Conservation (phyloP, 1,284 basidiomycete species). For the Trichosporon asahii region DNA sequence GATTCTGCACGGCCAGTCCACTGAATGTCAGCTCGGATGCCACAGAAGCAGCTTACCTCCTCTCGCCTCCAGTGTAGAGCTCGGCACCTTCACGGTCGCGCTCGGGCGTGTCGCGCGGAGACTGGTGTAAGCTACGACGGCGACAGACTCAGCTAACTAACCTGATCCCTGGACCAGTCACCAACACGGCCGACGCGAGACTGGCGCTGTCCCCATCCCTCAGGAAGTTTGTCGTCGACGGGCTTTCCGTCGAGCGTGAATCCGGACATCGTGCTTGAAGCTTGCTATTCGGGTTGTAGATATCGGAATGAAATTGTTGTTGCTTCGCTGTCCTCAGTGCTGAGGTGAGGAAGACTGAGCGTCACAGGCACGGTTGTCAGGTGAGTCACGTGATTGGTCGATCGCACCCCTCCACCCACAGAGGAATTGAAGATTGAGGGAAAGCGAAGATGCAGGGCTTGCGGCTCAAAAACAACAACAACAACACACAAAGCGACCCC, state of each 20-base stretch:
- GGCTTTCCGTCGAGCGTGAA: slow-evolving; percentile 36
- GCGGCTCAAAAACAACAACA: not conserved
- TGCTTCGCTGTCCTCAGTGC: not conserved
- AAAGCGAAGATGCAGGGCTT: not conserved
- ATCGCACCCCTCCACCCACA: not conserved
- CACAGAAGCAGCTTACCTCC: slow-evolving; percentile 46
- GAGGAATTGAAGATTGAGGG: not conserved
- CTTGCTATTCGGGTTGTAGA: not conserved
- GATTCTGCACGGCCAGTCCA: slow-evolving; percentile 86
- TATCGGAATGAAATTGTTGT: not conserved
- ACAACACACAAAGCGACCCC: not conserved
- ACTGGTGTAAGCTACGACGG: not conserved
- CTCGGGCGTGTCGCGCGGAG: slow-evolving; percentile 32
- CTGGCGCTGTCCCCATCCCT: slow-evolving; percentile 42
- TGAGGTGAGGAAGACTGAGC: not conserved
- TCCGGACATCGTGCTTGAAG: slow-evolving; percentile 4
- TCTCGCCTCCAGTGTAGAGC: slow-evolving; percentile 65
- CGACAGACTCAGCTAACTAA: not conserved
- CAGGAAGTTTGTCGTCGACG: slow-evolving; percentile 32
- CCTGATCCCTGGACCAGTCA: slow-evolving; percentile 9
- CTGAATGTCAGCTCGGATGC: slow-evolving; percentile 53
- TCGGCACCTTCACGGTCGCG: slow-evolving; percentile 49
- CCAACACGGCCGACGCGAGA: slow-evolving; percentile 16
- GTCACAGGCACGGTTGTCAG: slow-evolving; percentile 8
- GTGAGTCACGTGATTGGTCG: slow-evolving; percentile 8